Conservation (phyloP, 768 basidiomycete species). For the Podaxis carcinomalis region DNA sequence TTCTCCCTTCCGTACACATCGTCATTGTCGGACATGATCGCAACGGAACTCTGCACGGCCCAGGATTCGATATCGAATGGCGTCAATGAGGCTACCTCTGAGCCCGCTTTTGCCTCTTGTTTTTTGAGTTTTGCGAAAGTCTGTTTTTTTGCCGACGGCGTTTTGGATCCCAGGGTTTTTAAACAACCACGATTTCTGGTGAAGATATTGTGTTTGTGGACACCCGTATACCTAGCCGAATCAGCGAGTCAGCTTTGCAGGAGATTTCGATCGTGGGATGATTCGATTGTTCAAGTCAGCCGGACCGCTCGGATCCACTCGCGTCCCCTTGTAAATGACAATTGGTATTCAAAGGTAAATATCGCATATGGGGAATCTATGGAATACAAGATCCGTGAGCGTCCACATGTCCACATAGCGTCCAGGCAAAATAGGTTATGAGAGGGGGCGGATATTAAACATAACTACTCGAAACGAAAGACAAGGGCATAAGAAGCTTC, state of each 20-base stretch:
- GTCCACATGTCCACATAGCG: not conserved
- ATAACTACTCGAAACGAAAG: not conserved
- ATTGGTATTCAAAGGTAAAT: not conserved
- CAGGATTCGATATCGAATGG: slow-evolving; percentile 61
- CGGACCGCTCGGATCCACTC: not conserved
- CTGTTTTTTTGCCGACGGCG: slow-evolving; percentile 20
- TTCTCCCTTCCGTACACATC: slow-evolving; percentile 20
- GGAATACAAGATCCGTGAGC: not conserved
- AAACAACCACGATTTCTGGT: not conserved
- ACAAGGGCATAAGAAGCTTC: not conserved
- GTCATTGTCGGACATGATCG: slow-evolving; percentile 26
- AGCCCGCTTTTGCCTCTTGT: slow-evolving; percentile 43
- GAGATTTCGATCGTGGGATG: slow-evolving; percentile 13
- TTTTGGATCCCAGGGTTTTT: slow-evolving; percentile 9
- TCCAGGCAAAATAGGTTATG: not conserved
- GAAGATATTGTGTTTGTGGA: not conserved
- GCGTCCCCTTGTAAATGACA: no score
- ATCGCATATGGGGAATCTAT: not conserved
- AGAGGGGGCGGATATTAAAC: not conserved
- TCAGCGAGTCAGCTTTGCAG: not conserved
- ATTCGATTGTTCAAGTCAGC: not conserved
- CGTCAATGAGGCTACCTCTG: slow-evolving; percentile 29
- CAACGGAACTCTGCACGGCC: slow-evolving; percentile 44
- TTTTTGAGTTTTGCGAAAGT: slow-evolving; percentile 46
- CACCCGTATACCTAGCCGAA: not conserved